These are phyloP conservation scores for Prunus dulcis DNA, from an alignment of 306 rosid species.

Conservation along the genomic window DNA sequence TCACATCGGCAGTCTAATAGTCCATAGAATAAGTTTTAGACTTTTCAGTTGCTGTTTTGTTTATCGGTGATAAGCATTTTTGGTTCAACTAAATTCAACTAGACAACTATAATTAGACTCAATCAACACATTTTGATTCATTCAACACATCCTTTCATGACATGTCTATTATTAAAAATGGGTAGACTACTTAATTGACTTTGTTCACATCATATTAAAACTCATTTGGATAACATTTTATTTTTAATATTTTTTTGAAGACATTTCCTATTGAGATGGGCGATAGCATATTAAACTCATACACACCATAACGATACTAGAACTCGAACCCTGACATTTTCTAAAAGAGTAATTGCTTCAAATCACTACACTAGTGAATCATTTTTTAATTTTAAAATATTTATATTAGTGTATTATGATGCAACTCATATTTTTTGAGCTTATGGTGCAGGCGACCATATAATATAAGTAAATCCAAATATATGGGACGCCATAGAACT, in stretches of 20 bases:
- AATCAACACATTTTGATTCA: neutral
- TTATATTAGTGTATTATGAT: no score
- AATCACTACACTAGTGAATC: no score
- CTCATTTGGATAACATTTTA: neutral
- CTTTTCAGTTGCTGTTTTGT: no score
- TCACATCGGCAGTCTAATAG: neutral
- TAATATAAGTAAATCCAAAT: neutral
- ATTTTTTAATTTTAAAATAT: no score
- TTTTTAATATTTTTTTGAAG: no score
- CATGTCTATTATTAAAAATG: neutral
- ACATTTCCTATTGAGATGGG: accelerated
- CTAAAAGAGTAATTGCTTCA: accelerated
- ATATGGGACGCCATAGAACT: neutral
- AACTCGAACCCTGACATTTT: accelerated
- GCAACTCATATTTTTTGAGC: neutral
- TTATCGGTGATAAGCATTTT: neutral
- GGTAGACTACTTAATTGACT: neutral
- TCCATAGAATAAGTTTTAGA: no score
- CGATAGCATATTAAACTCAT: no score
- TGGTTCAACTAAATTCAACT: neutral
- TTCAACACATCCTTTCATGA: neutral
- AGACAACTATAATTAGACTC: neutral
- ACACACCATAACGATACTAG: accelerated
- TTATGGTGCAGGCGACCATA: neutral
- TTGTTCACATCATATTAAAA: neutral